phyloP scores from a whole-genome alignment of 2,329 filamentous ascomycete species.

The Fusarium albidum region DNA sequence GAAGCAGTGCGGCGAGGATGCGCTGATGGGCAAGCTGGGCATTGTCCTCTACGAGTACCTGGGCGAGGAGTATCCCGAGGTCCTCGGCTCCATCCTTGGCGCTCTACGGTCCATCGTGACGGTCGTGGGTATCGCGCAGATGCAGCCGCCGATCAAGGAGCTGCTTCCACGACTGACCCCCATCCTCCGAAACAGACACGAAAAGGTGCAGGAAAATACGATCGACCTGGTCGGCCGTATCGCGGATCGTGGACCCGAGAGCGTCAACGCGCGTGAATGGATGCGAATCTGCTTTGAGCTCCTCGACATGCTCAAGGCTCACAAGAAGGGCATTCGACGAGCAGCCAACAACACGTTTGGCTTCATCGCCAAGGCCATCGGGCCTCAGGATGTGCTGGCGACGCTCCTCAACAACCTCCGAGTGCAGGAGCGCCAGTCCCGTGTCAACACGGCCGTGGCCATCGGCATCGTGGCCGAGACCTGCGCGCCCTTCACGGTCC shows the following conservation, averaged over 20 bases:
- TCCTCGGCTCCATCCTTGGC: slow-evolving; percentile 94
- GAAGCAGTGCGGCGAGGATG: slow-evolving; percentile 98
- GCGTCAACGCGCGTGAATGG: slow-evolving; percentile 97
- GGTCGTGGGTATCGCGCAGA: slow-evolving; percentile 95
- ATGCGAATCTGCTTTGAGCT: slow-evolving; percentile 99
- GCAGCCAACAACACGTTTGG: slow-evolving; percentile 99
- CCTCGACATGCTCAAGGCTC: slow-evolving; percentile 98
- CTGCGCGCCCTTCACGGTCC: slow-evolving; percentile 96
- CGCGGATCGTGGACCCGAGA: slow-evolving; percentile 94
- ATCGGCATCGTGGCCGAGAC: slow-evolving; percentile 99
- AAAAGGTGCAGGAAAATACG: slow-evolving; percentile 99
- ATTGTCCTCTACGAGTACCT: slow-evolving; percentile 97
- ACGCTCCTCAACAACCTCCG: slow-evolving; percentile 96
- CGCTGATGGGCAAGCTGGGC: slow-evolving; percentile 93
- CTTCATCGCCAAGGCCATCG: slow-evolving; percentile 99
- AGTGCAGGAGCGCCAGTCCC: slow-evolving; percentile 96
- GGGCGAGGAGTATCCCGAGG: slow-evolving; percentile 97
- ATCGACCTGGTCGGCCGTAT: slow-evolving; percentile 98
- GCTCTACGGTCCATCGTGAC: slow-evolving; percentile 96
- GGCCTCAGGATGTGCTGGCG: slow-evolving; percentile 94
- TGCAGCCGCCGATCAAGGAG: slow-evolving; percentile 98
- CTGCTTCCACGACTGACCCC: slow-evolving; percentile 93
- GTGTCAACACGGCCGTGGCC: slow-evolving; percentile 97
- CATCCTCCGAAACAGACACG: slow-evolving; percentile 97
- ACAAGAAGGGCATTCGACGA: slow-evolving; percentile 98